These are phyloP conservation scores for Porodaedalea pini DNA, from an alignment of 1,284 basidiomycete species.

Conservation along the genomic window DNA sequence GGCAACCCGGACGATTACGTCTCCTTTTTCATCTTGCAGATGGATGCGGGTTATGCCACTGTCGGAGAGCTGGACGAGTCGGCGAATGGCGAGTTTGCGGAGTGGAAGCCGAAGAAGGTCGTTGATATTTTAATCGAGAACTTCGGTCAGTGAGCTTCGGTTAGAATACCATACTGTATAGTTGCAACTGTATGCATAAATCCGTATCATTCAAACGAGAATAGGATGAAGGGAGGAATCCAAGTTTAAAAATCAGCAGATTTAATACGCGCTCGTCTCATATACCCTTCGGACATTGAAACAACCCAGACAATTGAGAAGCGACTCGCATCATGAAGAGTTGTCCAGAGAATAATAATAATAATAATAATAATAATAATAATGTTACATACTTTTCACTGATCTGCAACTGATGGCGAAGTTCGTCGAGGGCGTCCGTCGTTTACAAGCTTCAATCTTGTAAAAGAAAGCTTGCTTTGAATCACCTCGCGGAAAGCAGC, in stretches of 20 bases:
- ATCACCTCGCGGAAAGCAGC: neutral
- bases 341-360: neutral
- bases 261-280: no score
- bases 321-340: neutral
- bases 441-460: no score
- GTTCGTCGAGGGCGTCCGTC: neutral
- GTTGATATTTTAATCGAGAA: neutral
- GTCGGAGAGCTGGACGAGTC: conserved; percentile 8
- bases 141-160: neutral
- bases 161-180: no score
- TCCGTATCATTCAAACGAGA: no score
- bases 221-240: no score
- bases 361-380: neutral
- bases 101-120: conserved; percentile 8
- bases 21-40: neutral
- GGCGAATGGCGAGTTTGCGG: conserved; percentile 5
- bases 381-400: no score
- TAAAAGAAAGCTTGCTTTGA: neutral
- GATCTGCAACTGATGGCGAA: no score
- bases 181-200: no score
- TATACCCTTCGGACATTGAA: neutral
- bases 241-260: no score
- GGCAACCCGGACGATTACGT: conserved; percentile 7
- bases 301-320: neutral
- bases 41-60: neutral